Base-by-base conservation (phyloP, 805 yeast species). In the Torulaspora franciscae region DNA sequence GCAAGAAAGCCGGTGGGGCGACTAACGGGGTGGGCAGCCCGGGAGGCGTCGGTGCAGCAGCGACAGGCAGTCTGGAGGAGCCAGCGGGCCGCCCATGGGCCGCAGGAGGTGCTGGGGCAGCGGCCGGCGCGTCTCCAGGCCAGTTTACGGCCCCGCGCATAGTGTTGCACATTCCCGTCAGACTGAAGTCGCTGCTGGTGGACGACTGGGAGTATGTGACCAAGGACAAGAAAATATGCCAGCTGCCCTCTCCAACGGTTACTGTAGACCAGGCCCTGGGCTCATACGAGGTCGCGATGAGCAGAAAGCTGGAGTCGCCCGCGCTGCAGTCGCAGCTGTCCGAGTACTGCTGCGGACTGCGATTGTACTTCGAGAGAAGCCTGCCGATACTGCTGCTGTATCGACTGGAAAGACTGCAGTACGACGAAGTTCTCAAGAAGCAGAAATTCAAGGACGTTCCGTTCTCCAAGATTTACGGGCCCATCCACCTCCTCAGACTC, bases 171-270 rank as follows among this genome's bases (percentile, higher is more conserved):
- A 76, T 90, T 6, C 85, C 91, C 1, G 79, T 80, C 40, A 66
- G 72, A 25, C 69, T 91, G 46, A 90, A 89, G 62, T 69, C 83
- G 5, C 56, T 81, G 3, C 68, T 91, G 30, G 95, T 90, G 1
- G 89, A 87, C 62, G 98, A 91, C 68, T 91, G 98, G 99, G 96
- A 91, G 64, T 73, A 72, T 53, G 75, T 91, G 27, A 89, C 98
- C 1, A 85, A 85, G 55, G 85, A 88, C 54, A 82, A 83, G 41
- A 79, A 81, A 61, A 64, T 88, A 34, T 76, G 86, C 3, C 66
- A 74, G 22, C 62, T 90, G 33, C 96, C 96, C 19, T 0, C 70
- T 78, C 11, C 65, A 64, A 28, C 71, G 71, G 28, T 43, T 2
- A 74, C 77, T 0, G 84, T 85, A 1, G 67, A 71, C 1, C 69